Base-by-base conservation (phyloP, 768 basidiomycete genomes). In the Cubamyces lactineus region DNA sequence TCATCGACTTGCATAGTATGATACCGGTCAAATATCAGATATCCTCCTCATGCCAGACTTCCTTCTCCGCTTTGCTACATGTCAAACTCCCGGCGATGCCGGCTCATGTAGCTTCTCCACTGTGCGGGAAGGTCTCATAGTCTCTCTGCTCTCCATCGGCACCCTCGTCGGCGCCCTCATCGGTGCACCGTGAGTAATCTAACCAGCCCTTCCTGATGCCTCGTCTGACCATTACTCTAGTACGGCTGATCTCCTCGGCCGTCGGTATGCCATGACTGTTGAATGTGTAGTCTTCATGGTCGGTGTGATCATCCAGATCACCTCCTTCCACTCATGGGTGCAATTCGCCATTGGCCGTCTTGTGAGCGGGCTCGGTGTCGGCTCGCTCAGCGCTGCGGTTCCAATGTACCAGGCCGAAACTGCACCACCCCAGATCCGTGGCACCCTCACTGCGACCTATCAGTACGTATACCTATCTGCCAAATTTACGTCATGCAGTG, bases 11-110 rank as follows among this genome's bases (percentile, higher is more conserved):
- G 52, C 21, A 23, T 53, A 79, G 76, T 88, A 88, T 65, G 87
- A 89, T 71, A 90, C 87, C 13, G 89, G 89, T 24, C 89, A 91
- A 72, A 91, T 92, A 64, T 86, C 86, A 53, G 87, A 88, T 70
- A 88, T 92, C 66, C 76, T 89, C 26, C 75, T 89, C 72, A 89
- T 91, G 87, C 70, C 80, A 12, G 86, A 89, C 73, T 90, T 90
- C 72, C 74, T 81, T 39, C 74, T 78, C 11, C 84, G 89, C 15
- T 91, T 92, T 68, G 87, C 80, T 1, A 73, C 75, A 16, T 86
- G 86, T 68, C 58, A 71, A 0, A 76, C 73, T 21, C 77, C 76
- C 2, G 71, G 75, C 11, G 78, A 75, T 50, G 72, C 69, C 2
- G 66, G 70, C 7, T 78, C 79, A 2, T 88, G 87, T 70, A 61